Evolutionary conservation across 139 green algal species (phyloP).

Genomic region (Prasinococcaceae sp.): DNA sequence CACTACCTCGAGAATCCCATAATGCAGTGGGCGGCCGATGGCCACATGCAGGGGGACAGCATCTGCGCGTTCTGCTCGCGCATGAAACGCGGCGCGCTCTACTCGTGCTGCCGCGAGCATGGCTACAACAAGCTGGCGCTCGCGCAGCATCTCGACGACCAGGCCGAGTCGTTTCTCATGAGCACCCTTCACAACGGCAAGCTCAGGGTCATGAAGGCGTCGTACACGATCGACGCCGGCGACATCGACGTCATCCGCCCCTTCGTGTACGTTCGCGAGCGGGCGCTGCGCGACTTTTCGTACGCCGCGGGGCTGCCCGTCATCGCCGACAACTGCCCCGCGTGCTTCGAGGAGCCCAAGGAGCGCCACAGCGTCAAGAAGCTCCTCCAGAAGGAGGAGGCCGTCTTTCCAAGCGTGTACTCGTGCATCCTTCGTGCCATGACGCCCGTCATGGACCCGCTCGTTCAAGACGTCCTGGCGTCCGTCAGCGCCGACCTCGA

Average conservation of each 20-base stretch:
- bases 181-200: slow-evolving; percentile 15
- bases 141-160: slow-evolving; percentile 18
- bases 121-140: slow-evolving; percentile 22
- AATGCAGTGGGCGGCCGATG: slow-evolving; percentile 1
- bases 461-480: no score
- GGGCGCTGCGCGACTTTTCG: slow-evolving; percentile 10
- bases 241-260: slow-evolving; percentile 14
- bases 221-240: slow-evolving; percentile 12
- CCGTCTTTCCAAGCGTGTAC: no score
- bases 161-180: slow-evolving; percentile 19
- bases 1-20: slow-evolving; percentile 18
- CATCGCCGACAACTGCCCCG: slow-evolving; percentile 22
- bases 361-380: slow-evolving; percentile 19
- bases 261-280: slow-evolving; percentile 11
- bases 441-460: no score
- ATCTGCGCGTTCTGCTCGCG: slow-evolving; percentile 20
- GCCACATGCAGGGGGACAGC: slow-evolving; percentile 16
- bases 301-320: slow-evolving; percentile 9
- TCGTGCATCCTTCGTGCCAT: no score
- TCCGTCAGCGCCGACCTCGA: no score
- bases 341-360: slow-evolving; percentile 20
- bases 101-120: slow-evolving; percentile 14
- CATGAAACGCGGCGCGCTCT: slow-evolving; percentile 24
- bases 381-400: slow-evolving; percentile 10
- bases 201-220: slow-evolving; percentile 15